A percentile compares a stretch with the other conserved stretches of the same genome.
These are phyloP conservation scores for Pythium biforme DNA, from an alignment of 352 stramenopile species.

Conservation along the genomic window DNA sequence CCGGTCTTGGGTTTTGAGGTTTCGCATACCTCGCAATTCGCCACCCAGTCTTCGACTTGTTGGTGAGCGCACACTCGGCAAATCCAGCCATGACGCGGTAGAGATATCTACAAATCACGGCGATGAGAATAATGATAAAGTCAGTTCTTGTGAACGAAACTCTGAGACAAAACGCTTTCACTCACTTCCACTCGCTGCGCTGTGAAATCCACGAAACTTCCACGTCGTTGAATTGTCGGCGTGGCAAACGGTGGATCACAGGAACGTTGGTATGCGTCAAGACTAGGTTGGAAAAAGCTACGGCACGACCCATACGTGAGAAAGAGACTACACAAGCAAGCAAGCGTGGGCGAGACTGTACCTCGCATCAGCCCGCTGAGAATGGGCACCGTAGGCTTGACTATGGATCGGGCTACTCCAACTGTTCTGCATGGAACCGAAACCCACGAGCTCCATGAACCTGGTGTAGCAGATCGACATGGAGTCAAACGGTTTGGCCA, in stretches of 20 bases:
- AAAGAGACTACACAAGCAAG: not conserved
- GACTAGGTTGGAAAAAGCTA: constrained; percentile 12
- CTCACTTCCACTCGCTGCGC: constrained; percentile 31
- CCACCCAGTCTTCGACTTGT: constrained; percentile 67
- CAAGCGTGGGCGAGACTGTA: not conserved
- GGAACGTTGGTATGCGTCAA: constrained; percentile 22
- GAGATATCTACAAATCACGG: constrained; percentile 11
- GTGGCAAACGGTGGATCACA: constrained; percentile 37
- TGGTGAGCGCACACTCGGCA: constrained; percentile 69
- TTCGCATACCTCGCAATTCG: constrained; percentile 70
- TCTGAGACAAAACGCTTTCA: too few relatives aligned
- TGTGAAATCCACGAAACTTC: constrained; percentile 36
- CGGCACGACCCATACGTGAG: not conserved
- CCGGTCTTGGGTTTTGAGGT: constrained; percentile 56
- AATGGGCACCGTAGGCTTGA: constrained; percentile 1
- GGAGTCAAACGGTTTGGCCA: constrained; percentile 51
- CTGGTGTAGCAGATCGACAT: constrained; percentile 50
- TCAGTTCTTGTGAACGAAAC: not conserved
- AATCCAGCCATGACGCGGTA: constrained; percentile 53
- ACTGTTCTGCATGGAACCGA: constrained; percentile 20
- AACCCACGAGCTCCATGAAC: constrained; percentile 54
- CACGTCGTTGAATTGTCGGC: constrained; percentile 27
- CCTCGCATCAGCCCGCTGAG: constrained; percentile 6
- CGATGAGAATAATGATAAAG: not conserved
- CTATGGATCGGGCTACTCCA: constrained; percentile 18